Percentiles rank a stretch among this genome's conserved stretches.
Evolutionary conservation across 768 basidiomycete genomes (phyloP).

Genomic region (Mycena kentingensis): DNA sequence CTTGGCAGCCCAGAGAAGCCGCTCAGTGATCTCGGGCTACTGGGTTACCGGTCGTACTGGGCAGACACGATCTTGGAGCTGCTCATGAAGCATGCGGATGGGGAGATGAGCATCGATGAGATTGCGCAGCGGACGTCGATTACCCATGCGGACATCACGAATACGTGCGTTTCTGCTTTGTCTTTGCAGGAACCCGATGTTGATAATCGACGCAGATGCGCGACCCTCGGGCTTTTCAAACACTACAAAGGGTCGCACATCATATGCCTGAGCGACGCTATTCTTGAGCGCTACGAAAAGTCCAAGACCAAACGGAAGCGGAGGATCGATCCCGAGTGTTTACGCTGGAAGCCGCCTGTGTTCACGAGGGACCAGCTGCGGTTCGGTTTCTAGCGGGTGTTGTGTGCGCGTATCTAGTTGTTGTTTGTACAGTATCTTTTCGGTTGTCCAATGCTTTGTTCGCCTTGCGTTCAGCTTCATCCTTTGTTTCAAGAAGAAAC

Average conservation of each 20-base stretch:
- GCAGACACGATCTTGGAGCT: constrained; percentile 94
- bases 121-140: constrained; percentile 95
- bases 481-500: too few relatives aligned
- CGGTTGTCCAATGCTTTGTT: background rate
- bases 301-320: constrained; percentile 74
- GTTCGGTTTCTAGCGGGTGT: constrained; percentile 57
- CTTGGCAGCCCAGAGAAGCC: constrained; percentile 98
- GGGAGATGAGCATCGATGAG: constrained; percentile 91
- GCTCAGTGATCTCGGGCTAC: constrained; percentile 87
- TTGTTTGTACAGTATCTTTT: constrained; percentile 13
- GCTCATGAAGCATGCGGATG: constrained; percentile 70
- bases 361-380: constrained; percentile 89
- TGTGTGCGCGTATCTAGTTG: background rate
- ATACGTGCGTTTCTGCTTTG: constrained; percentile 72
- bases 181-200: constrained; percentile 14
- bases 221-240: constrained; percentile 91
- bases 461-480: background rate
- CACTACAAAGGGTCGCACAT: constrained; percentile 95
- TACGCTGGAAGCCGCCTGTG: constrained; percentile 95
- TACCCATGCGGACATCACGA: constrained; percentile 95
- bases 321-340: constrained; percentile 73
- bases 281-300: constrained; percentile 90
- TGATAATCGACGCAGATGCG: constrained; percentile 60
- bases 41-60: constrained; percentile 96
- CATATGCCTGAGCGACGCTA: constrained; percentile 87